These are phyloP conservation scores for Bipolaris oryzae DNA, from an alignment of 2,329 filamentous ascomycete species.

Conservation along the genomic window DNA sequence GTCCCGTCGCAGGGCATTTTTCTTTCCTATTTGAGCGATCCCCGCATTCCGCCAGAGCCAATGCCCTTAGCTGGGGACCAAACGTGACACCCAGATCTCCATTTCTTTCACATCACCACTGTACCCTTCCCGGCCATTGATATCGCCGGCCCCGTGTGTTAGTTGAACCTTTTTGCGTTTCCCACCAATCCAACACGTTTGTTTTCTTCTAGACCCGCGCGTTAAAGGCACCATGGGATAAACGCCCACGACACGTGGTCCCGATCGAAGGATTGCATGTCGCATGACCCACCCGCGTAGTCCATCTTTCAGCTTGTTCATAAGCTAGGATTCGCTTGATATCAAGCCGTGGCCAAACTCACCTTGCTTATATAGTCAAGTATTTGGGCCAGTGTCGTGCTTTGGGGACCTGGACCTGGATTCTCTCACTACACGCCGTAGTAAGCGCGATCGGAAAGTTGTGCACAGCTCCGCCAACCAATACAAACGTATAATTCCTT, in stretches of 20 bases:
- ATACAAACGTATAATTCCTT: neutral
- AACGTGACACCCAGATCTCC: conserved; percentile 1
- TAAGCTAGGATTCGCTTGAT: no score
- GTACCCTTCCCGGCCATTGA: neutral
- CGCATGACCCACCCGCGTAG: no score
- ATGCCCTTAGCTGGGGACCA: neutral
- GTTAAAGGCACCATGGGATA: no score
- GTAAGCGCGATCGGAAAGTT: neutral
- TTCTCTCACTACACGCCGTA: no score
- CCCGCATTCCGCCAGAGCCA: conserved; percentile 11
- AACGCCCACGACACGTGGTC: no score
- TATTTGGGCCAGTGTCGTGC: no score
- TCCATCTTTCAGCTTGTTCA: no score
- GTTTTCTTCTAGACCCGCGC: neutral
- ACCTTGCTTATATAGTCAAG: no score
- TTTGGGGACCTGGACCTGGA: no score
- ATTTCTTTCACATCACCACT: neutral
- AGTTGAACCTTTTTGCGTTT: neutral
- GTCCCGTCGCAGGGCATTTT: conserved; percentile 10
- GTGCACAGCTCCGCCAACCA: neutral
- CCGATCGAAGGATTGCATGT: no score
- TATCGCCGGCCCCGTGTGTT: neutral
- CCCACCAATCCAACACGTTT: neutral
- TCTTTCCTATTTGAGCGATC: conserved; percentile 18
- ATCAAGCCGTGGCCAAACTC: no score